These are phyloP conservation scores for Naganishia onofrii DNA, from an alignment of 768 basidiomycete genomes.

Conservation along the genomic window DNA sequence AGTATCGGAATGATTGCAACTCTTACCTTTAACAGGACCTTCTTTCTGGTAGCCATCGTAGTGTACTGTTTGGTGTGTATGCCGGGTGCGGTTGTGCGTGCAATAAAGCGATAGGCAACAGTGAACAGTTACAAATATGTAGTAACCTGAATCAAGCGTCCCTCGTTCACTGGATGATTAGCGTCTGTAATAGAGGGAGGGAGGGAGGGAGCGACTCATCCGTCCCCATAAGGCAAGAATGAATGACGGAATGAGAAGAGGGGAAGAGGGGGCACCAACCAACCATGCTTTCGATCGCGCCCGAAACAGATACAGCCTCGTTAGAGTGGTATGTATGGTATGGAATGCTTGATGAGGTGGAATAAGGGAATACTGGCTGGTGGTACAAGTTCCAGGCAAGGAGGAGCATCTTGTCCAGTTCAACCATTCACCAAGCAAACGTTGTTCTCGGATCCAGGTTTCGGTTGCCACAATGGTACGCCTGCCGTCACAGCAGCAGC, in stretches of 20 bases:
- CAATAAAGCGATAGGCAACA: no score
- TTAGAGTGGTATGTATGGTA: no score
- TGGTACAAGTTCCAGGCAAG: no score
- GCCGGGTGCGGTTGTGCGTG: no score
- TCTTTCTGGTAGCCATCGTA: slow-evolving; percentile 43
- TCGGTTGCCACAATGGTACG: neutral
- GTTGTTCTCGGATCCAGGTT: neutral
- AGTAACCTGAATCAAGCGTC: no score
- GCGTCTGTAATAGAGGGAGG: no score
- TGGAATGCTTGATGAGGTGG: neutral
- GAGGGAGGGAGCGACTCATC: neutral
- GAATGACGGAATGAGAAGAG: neutral
- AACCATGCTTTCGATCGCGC: neutral
- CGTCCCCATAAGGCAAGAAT: neutral
- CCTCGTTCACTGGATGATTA: no score
- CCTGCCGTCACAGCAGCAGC: neutral
- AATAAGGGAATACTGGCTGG: neutral
- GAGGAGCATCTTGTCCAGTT: neutral
- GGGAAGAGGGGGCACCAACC: no score
- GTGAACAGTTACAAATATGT: no score
- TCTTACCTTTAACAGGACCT: slow-evolving; percentile 56
- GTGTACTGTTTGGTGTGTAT: neutral
- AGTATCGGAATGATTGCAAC: neutral
- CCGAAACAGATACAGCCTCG: no score
- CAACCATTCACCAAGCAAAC: neutral